Percentiles rank a stretch among this genome's conserved stretches.
Conservation (phyloP, 108 stramenopile species). For the Cyclotella atomus region DNA sequence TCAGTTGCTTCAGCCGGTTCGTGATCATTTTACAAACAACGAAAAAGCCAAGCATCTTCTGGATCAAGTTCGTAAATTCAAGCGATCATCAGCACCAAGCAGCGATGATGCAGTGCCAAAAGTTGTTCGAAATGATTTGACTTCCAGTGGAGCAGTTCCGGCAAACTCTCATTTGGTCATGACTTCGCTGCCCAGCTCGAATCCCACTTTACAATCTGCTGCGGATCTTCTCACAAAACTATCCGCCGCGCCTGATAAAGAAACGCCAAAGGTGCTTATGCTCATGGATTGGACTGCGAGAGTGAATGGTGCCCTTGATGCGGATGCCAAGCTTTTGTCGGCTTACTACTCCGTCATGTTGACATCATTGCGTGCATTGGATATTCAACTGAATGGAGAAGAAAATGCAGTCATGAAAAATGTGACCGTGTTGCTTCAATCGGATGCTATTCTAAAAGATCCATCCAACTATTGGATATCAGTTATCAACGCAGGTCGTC, state of each 20-base stretch:
- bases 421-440: slow-evolving; percentile 78
- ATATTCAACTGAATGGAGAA: slow-evolving; percentile 40
- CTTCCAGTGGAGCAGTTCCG: slow-evolving; percentile 60
- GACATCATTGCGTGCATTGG: slow-evolving; percentile 66
- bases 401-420: slow-evolving; percentile 56
- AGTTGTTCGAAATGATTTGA: slow-evolving; percentile 73
- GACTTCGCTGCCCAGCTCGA: slow-evolving; percentile 74
- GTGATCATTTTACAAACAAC: slow-evolving; percentile 91
- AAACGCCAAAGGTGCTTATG: slow-evolving; percentile 63
- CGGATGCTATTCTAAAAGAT: slow-evolving; percentile 86
- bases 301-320: slow-evolving; percentile 80
- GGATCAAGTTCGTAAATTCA: slow-evolving; percentile 88
- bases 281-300: slow-evolving; percentile 88
- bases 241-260: slow-evolving; percentile 23
- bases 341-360: slow-evolving; percentile 80
- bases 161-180: slow-evolving; percentile 81
- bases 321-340: slow-evolving; percentile 79
- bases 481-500: slow-evolving; percentile 91
- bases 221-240: slow-evolving; percentile 60
- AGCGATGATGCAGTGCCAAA: slow-evolving; percentile 47
- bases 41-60: slow-evolving; percentile 89
- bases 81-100: slow-evolving; percentile 37
- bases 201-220: slow-evolving; percentile 79
- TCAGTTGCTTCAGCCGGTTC: slow-evolving; percentile 93
- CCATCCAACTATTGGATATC: slow-evolving; percentile 95